Evolutionary conservation across 2,329 filamentous ascomycete genomes (phyloP).

Genomic region (Sclerotinia nivalis): DNA sequence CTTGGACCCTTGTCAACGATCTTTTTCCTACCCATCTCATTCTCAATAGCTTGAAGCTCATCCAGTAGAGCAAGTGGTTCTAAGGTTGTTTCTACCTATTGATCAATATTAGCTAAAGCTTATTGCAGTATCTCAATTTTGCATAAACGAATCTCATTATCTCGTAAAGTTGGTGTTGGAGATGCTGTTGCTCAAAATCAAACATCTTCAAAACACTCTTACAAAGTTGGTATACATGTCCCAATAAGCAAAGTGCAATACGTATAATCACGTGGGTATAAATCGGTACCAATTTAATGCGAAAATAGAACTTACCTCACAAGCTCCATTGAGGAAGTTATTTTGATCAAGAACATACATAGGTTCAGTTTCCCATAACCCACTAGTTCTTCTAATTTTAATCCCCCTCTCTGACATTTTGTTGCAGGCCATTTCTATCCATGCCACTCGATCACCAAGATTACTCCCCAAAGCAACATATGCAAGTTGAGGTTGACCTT

Average conservation of each 20-base stretch:
- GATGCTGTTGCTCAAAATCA: neutral
- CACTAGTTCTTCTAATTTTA: conserved; percentile 75
- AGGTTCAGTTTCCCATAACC: conserved; percentile 89
- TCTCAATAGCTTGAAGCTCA: conserved; percentile 81
- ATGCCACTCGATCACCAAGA: conserved; percentile 77
- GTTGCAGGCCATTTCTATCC: conserved; percentile 81
- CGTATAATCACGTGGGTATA: conserved; percentile 7
- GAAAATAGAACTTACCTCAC: conserved; percentile 64
- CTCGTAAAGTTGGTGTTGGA: neutral
- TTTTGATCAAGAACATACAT: conserved; percentile 96
- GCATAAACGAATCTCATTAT: neutral
- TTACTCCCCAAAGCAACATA: conserved; percentile 94
- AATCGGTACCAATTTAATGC: neutral
- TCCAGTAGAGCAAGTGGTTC: conserved; percentile 76
- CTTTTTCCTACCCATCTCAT: conserved; percentile 75
- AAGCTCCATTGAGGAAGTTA: conserved; percentile 87
- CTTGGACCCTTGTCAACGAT: conserved; percentile 89
- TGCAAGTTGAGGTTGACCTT: conserved; percentile 45
- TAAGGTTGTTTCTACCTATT: conserved; percentile 72
- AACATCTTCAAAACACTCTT: neutral
- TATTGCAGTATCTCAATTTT: neutral
- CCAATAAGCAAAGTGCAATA: neutral
- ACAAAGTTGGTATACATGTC: neutral
- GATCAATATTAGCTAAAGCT: neutral
- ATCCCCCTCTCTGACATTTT: conserved; percentile 76